Conservation (phyloP, 1,139 yeast genomes). For the Yamadazyma atlantica region DNA sequence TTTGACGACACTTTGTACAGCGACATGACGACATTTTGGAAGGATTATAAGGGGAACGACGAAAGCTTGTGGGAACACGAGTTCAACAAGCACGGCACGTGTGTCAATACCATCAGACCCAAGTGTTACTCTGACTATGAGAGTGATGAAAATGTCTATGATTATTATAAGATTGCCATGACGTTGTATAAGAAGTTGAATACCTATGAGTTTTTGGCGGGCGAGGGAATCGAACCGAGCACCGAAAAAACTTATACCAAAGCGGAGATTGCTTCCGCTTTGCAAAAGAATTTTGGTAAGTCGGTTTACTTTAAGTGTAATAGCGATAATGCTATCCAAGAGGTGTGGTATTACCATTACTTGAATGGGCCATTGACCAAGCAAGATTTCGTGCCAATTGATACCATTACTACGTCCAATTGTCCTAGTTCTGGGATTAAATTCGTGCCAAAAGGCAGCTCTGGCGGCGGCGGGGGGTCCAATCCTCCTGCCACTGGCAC, state of each 20-base stretch:
- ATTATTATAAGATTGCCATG: slow-evolving; percentile 70
- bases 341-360: slow-evolving; percentile 88
- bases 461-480: slow-evolving; percentile 33
- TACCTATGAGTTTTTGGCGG: slow-evolving; percentile 64
- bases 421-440: slow-evolving; percentile 75
- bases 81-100: slow-evolving; percentile 93
- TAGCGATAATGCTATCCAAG: slow-evolving; percentile 64
- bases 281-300: slow-evolving; percentile 58
- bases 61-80: slow-evolving; percentile 88
- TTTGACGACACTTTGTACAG: slow-evolving; percentile 51
- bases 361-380: slow-evolving; percentile 70
- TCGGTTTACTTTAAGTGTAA: slow-evolving; percentile 70
- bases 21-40: slow-evolving; percentile 69
- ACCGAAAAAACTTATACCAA: slow-evolving; percentile 60
- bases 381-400: slow-evolving; percentile 67
- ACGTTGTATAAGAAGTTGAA: slow-evolving; percentile 64
- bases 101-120: slow-evolving; percentile 78
- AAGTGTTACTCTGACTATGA: slow-evolving; percentile 50
- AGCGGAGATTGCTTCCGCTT: slow-evolving; percentile 62
- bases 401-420: slow-evolving; percentile 50
- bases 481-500: slow-evolving; percentile 23
- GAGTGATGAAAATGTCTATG: slow-evolving; percentile 61
- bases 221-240: slow-evolving; percentile 72
- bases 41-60: slow-evolving; percentile 71
- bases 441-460: slow-evolving; percentile 67